phyloP scores from a whole-genome alignment of 768 basidiomycete genomes.

The Omphalotus guepiniiformis region DNA sequence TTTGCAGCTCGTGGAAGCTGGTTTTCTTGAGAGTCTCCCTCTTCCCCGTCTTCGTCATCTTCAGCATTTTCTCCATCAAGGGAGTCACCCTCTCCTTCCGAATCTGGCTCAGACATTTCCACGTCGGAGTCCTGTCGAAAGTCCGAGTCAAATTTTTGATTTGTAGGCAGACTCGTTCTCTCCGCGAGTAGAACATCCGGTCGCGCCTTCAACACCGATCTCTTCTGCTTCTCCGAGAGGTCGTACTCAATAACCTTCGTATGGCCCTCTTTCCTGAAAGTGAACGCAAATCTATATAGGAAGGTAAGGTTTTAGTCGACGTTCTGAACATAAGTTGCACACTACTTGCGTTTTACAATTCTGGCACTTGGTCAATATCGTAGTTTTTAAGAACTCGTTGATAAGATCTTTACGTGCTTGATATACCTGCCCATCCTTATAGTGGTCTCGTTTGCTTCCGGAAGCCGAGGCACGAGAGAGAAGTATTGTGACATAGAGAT shows the following conservation, averaged over 20 bases:
- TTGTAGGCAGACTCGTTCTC: slow-evolving; percentile 27
- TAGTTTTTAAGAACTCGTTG: slow-evolving; percentile 69
- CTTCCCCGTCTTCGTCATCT: slow-evolving; percentile 45
- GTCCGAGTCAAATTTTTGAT: slow-evolving; percentile 19
- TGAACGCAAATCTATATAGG: slow-evolving; percentile 61
- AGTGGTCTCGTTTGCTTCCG: slow-evolving; percentile 68
- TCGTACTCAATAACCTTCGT: slow-evolving; percentile 96
- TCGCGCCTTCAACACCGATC: slow-evolving; percentile 52
- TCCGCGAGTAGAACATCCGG: slow-evolving; percentile 70
- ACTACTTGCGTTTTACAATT: slow-evolving; percentile 77
- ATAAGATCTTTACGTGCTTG: slow-evolving; percentile 83
- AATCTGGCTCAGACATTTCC: slow-evolving; percentile 47
- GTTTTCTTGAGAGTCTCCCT: slow-evolving; percentile 34
- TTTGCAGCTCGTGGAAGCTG: slow-evolving; percentile 64
- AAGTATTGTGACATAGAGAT: slow-evolving; percentile 62
- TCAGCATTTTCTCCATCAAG: slow-evolving; percentile 34
- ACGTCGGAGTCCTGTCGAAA: slow-evolving; percentile 35
- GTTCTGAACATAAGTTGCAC: slow-evolving; percentile 29
- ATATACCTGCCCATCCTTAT: slow-evolving; percentile 87
- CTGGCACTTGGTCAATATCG: slow-evolving; percentile 69
- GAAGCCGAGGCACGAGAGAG: slow-evolving; percentile 34
- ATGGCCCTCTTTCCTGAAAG: slow-evolving; percentile 90
- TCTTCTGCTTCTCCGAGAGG: slow-evolving; percentile 75
- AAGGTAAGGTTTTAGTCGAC: slow-evolving; percentile 4
- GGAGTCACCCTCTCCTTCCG: slow-evolving; percentile 34